These are phyloP conservation scores for Acacia crassicarpa DNA, from an alignment of 306 rosid genomes.

Conservation along the genomic window DNA sequence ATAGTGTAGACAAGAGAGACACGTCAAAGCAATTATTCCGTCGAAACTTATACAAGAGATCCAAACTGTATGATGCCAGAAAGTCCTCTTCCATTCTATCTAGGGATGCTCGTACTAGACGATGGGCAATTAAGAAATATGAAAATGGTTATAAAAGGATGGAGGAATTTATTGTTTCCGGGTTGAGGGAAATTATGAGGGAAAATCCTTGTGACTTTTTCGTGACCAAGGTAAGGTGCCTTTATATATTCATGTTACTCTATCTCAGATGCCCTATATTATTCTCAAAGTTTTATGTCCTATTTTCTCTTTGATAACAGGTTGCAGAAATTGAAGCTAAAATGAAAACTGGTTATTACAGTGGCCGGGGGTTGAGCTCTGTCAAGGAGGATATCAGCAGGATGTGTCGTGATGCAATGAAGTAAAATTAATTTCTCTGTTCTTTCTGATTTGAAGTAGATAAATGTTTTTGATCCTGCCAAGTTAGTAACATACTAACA, in stretches of 20 bases:
- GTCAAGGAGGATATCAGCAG: conserved; percentile 92
- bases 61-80: conserved; percentile 95
- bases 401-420: conserved; percentile 97
- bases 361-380: conserved; percentile 80
- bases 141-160: conserved; percentile 91
- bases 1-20: conserved; percentile 95
- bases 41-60: conserved; percentile 86
- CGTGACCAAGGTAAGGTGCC: conserved; percentile 96
- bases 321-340: conserved; percentile 94
- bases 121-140: conserved; percentile 94
- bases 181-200: conserved; percentile 89
- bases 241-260: neutral
- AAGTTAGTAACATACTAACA: too few relatives aligned
- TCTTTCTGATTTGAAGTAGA: conserved; percentile 11
- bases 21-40: conserved; percentile 76
- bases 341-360: conserved; percentile 81
- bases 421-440: conserved; percentile 50
- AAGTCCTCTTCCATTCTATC: conserved; percentile 94
- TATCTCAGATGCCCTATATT: conserved; percentile 11
- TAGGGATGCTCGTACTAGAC: conserved; percentile 97
- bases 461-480: neutral
- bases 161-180: conserved; percentile 87
- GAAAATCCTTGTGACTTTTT: conserved; percentile 78
- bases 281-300: conserved; percentile 12
- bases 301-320: conserved; percentile 42